Conservation (phyloP, 176 grass and related monocot genomes). For the Dactylis glomerata region DNA sequence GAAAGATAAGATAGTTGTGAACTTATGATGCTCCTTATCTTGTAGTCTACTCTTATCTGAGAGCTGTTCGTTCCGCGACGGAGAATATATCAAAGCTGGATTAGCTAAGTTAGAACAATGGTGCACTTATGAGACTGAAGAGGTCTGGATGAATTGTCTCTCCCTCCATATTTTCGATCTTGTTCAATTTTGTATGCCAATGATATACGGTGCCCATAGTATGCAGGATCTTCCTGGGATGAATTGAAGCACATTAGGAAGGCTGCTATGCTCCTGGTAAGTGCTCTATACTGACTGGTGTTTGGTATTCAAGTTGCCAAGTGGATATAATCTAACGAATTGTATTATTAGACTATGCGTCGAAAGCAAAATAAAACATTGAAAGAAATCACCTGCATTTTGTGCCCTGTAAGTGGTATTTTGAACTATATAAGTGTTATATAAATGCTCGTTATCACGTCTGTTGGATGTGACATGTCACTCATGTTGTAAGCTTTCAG, state of each 20-base stretch:
- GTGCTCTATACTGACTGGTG: neutral
- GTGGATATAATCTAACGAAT: conserved; percentile 10
- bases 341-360: conserved; percentile 58
- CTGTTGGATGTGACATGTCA: conserved; percentile 14
- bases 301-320: neutral
- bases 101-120: conserved; percentile 84
- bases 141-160: conserved; percentile 25
- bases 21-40: conserved; percentile 4
- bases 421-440: neutral
- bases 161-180: neutral
- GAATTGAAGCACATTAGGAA: conserved; percentile 88
- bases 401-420: conserved; percentile 77
- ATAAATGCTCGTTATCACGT: neutral
- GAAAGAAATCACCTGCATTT: conserved; percentile 77
- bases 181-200: conserved; percentile 24
- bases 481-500: conserved; percentile 33
- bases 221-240: conserved; percentile 84
- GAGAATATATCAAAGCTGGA: conserved; percentile 89
- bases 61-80: neutral
- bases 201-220: conserved; percentile 43
- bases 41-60: conserved; percentile 48
- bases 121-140: conserved; percentile 81
- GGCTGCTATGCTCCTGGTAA: conserved; percentile 80
- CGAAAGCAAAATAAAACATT: conserved; percentile 88
- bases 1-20: neutral